These are phyloP conservation scores for Conticribra guillardii DNA, from an alignment of 108 stramenopile genomes.

Conservation along the genomic window DNA sequence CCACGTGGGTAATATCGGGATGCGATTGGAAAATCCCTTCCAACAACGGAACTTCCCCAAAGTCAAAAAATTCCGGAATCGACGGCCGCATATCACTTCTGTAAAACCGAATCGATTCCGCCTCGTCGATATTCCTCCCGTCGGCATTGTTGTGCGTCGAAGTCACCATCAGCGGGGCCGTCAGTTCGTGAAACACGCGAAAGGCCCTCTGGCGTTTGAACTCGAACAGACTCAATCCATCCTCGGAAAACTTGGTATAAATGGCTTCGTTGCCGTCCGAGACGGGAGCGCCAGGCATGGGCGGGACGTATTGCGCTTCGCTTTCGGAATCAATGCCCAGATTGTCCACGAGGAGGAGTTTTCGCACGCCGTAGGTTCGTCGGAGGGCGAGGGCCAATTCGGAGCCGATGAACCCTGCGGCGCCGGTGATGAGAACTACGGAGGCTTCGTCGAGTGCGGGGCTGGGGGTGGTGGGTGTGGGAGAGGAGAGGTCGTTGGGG, in stretches of 20 bases:
- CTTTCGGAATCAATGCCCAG: constrained; percentile 36
- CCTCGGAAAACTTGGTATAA: constrained; percentile 44
- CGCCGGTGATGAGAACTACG: constrained; percentile 83
- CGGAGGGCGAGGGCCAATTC: constrained; percentile 78
- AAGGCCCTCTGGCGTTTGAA: constrained; percentile 77
- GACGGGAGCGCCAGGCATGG: constrained; percentile 2
- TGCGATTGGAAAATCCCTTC: constrained; percentile 75
- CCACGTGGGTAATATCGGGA: constrained; percentile 83
- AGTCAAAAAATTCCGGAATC: constrained; percentile 86
- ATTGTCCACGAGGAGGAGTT: constrained; percentile 68
- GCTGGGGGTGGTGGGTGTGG: neutral
- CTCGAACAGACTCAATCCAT: constrained; percentile 71
- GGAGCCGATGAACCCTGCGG: constrained; percentile 83
- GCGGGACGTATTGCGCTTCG: constrained; percentile 28
- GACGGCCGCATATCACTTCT: constrained; percentile 77
- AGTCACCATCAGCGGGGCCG: constrained; percentile 4
- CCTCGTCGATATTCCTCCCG: neutral
- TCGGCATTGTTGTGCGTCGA: neutral
- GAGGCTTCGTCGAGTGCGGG: constrained; percentile 40
- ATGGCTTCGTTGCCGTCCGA: constrained; percentile 1
- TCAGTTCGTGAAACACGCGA: constrained; percentile 67
- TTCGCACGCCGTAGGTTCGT: constrained; percentile 68
- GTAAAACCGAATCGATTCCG: constrained; percentile 60
- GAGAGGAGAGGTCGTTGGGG: constrained; percentile 3
- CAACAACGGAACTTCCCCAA: constrained; percentile 75